Base-by-base conservation (phyloP, 2,329 filamentous ascomycete species). In the Septoria petroselini region DNA sequence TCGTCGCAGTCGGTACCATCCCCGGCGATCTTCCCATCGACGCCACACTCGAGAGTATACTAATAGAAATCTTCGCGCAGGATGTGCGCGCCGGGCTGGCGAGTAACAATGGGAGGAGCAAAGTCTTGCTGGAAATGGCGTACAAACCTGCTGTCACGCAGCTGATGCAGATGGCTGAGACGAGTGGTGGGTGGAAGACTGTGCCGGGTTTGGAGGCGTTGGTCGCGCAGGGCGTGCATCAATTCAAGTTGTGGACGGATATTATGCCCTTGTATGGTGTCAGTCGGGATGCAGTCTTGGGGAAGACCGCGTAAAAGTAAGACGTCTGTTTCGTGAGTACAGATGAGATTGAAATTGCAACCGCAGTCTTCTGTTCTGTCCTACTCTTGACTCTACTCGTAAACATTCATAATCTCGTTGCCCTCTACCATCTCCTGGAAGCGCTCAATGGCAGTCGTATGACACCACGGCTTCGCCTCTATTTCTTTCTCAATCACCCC, bases 181-280 rank as follows among this genome's bases (percentile, higher is more conserved):
- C 85, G 59, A 80, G 80, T 9, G 51, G 15, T 14, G 84, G 85
- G 2, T 98, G 93, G 93, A 78, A 73, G 48, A 89, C 86, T 1
- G 85, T 97, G 55, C 84, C 89, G 6, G 93, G 93, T 0, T 71
- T 96, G 31, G 93, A 98, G 69, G 90, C 93, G 23, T 76, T 98
- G 48, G 83, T 90, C 53, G 88, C 87, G 4, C 93, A 98, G 70
- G 93, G 81, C 1, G 73, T 84, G 39, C 87, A 91, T 72, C 91
- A 95, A 62, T 69, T 68, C 50, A 79, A 88, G 71, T 78, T 85
- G 48, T 95, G 90, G 90, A 94, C 88, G 1, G 88, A 81, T 21
- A 90, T 95, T 60, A 80, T 73, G 50, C 86, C 88, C 7, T 67
- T 88, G 37, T 91, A 88, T 68, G 71, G 75, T 4, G 78, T 86